phyloP scores from a whole-genome alignment of 352 stramenopile genomes.

The Globisporangium orthogonon region DNA sequence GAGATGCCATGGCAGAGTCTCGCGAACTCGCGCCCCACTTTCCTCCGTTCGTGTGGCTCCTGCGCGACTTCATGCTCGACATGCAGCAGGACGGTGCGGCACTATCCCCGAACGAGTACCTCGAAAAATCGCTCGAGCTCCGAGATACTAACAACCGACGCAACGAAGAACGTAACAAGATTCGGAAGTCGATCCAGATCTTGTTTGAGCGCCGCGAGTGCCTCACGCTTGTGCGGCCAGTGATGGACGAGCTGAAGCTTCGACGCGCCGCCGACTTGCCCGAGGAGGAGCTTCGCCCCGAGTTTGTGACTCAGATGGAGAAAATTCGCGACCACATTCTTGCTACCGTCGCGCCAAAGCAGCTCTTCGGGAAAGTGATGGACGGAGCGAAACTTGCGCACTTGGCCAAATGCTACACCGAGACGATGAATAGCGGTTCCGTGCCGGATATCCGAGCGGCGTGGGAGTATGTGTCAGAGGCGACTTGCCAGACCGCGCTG shows the following conservation, averaged over 20 bases:
- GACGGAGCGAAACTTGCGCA: conserved; percentile 57
- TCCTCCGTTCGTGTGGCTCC: conserved; percentile 75
- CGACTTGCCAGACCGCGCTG: conserved; percentile 60
- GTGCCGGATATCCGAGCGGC: conserved; percentile 80
- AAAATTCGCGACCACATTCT: conserved; percentile 42
- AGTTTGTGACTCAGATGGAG: conserved; percentile 74
- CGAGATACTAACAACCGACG: conserved; percentile 32
- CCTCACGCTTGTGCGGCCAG: conserved; percentile 70
- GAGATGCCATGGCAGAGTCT: conserved; percentile 36
- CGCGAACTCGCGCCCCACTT: conserved; percentile 66
- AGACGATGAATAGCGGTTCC: conserved; percentile 71
- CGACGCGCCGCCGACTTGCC: conserved; percentile 46
- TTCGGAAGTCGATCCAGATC: conserved; percentile 51
- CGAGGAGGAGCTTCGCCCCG: conserved; percentile 52
- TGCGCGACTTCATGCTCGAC: conserved; percentile 80
- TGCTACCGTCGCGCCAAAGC: conserved; percentile 45
- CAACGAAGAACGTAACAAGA: conserved; percentile 69
- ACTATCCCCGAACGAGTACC: conserved; percentile 65
- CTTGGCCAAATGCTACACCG: conserved; percentile 59
- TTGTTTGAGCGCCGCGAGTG: conserved; percentile 73
- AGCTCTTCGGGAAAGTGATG: conserved; percentile 59
- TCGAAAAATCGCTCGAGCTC: conserved; percentile 67
- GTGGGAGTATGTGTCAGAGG: conserved; percentile 79
- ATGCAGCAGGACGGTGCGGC: conserved; percentile 56
- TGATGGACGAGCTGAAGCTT: conserved; percentile 58